Evolutionary conservation across 2,329 filamentous ascomycete species (phyloP), one percentile per base, ranked within the genome.

Genomic region (Falciphora oryzae): DNA sequence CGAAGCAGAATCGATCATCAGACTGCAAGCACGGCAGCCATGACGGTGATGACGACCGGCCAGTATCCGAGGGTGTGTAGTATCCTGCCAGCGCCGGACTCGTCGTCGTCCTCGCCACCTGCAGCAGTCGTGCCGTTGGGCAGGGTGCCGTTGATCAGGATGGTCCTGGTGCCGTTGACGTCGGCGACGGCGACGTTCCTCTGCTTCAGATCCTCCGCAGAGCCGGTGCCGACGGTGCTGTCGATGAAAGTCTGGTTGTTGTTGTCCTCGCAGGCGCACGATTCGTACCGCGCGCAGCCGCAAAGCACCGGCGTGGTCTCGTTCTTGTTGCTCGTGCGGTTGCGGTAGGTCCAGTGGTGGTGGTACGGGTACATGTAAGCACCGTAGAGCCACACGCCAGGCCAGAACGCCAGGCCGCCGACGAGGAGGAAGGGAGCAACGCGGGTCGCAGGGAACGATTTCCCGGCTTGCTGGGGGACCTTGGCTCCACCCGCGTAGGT

Each of bases 131-230:
- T 90, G 61, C 85, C 86, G 69, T 90, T 89, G 35, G 87, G 84
- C 4, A 94, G 77, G 0, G 89, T 90, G n/a, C 91, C 91, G 73
- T 93, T 92, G 73, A 94, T 77, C 35, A 91, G 79, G 53, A 95
- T 82, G 1, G 85, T 88, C 67, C 76, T 76, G 1, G 82, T 89
- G 62, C 86, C 86, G 65, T 91, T 88, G 66, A 89, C 81, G 63
- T 81, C 76, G 2, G 82, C 84, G 1, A 93, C 83, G 16, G 79
- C 82, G 65, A 91, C 82, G 2, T 92, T 69, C 0, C 80, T 81
- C 70, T 85, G 81, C 77, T 92, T 88, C 63, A 90, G 77, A 3
- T 73, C 76, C 3, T 73, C 72, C 68, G 87, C 87, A 67, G 81
- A 86, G 56, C 87, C 87, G 72, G 89, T 83, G 64, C 88, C 89